Evolutionary conservation across 2,329 filamentous ascomycete genomes (phyloP).

Genomic region (Sporothrix brunneoviolacea): DNA sequence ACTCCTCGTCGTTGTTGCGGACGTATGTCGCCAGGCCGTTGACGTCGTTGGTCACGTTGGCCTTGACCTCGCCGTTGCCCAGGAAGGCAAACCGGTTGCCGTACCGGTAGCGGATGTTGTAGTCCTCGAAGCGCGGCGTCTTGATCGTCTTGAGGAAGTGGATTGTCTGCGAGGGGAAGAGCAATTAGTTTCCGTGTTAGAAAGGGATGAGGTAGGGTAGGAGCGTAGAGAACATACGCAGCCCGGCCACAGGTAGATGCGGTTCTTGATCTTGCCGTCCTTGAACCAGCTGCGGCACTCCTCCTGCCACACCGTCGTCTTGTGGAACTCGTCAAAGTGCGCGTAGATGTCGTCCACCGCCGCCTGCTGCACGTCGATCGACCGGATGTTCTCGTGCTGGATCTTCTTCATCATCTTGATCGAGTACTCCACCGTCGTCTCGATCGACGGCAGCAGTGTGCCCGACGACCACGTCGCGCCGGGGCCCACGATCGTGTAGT

Average conservation of each 20-base stretch:
- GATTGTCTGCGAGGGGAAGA: constrained; percentile 5
- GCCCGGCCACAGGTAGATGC: constrained; percentile 25
- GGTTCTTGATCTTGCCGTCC: constrained; percentile 26
- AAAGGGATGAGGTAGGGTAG: background rate
- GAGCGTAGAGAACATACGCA: background rate
- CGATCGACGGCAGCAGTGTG: constrained; percentile 14
- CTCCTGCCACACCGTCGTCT: constrained; percentile 36
- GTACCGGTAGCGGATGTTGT: constrained; percentile 17
- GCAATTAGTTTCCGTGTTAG: background rate
- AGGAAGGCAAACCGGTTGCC: constrained; percentile 33
- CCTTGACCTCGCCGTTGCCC: constrained; percentile 38
- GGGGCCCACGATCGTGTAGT: constrained; percentile 17
- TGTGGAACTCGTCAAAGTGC: constrained; percentile 39
- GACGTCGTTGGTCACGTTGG: constrained; percentile 32
- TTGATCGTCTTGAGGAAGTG: constrained; percentile 19
- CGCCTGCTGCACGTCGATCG: constrained; percentile 37
- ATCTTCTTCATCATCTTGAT: constrained; percentile 35
- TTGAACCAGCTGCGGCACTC: constrained; percentile 16
- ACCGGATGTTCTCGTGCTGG: constrained; percentile 41
- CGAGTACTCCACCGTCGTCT: constrained; percentile 24
- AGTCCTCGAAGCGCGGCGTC: constrained; percentile 16
- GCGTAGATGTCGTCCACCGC: constrained; percentile 45
- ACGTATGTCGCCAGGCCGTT: constrained; percentile 38
- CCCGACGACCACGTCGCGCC: constrained; percentile 14
- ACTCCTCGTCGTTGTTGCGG: constrained; percentile 36